These are phyloP conservation scores for Phaffia australis DNA, from an alignment of 768 basidiomycete species.

Conservation along the genomic window DNA sequence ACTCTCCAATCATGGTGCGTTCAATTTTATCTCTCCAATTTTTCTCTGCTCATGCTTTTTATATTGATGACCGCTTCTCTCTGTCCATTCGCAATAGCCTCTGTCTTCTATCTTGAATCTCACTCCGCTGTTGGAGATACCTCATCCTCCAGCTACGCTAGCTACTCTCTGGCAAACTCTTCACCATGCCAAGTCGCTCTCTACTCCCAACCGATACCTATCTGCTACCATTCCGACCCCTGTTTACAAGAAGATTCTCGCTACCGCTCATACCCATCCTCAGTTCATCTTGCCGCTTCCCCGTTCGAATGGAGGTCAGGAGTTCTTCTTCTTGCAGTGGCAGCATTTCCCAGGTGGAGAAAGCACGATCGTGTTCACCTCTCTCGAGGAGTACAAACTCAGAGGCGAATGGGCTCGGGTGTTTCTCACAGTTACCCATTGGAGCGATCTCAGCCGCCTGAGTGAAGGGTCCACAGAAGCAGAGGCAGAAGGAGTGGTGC, in stretches of 20 bases:
- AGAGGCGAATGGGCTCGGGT: constrained; percentile 77
- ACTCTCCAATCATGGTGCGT: neutral
- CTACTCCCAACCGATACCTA: constrained; percentile 72
- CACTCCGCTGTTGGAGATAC: constrained; percentile 50
- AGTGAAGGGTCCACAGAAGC: constrained; percentile 26
- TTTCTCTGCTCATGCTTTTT: neutral
- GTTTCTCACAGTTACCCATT: constrained; percentile 78
- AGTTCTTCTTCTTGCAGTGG: constrained; percentile 77
- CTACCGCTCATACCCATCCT: constrained; percentile 54
- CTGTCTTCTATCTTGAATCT: constrained; percentile 71
- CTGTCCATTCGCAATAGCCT: constrained; percentile 46
- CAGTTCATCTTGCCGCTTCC: constrained; percentile 74
- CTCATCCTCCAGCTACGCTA: constrained; percentile 63
- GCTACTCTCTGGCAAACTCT: constrained; percentile 79
- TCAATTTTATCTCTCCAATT: neutral
- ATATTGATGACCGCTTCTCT: neutral
- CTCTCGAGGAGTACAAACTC: constrained; percentile 83
- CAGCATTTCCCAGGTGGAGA: constrained; percentile 32
- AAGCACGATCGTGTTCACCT: constrained; percentile 81
- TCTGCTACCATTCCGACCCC: constrained; percentile 68
- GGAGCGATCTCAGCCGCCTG: constrained; percentile 61
- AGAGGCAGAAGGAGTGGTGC: constrained; percentile 51
- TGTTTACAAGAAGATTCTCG: constrained; percentile 60
- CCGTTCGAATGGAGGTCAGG: constrained; percentile 35
- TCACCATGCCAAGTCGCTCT: constrained; percentile 65